These are phyloP conservation scores for Boletus pseudo-olivaceus DNA, from an alignment of 768 basidiomycete species.

Conservation along the genomic window DNA sequence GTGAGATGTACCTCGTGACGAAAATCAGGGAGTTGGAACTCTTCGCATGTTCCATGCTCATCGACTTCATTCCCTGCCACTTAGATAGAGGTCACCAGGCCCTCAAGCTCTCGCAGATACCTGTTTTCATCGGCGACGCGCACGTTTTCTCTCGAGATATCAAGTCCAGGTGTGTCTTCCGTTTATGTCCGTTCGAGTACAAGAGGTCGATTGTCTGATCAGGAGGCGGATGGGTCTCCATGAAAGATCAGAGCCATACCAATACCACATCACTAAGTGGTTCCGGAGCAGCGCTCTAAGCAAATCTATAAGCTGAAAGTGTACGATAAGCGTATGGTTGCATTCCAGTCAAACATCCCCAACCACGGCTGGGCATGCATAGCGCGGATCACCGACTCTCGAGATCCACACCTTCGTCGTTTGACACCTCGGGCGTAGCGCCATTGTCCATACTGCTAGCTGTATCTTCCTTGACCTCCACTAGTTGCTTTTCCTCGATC, in stretches of 20 bases:
- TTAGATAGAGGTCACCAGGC: background rate
- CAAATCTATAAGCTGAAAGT: slow-evolving; percentile 2
- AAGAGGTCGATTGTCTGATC: background rate
- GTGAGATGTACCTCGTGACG: background rate
- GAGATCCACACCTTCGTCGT: background rate
- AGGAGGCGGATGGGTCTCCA: background rate
- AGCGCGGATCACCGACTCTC: slow-evolving; percentile 5
- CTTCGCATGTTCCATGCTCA: too few species aligned
- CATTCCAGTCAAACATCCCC: background rate
- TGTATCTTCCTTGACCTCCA: slow-evolving; percentile 2
- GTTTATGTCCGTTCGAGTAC: too few species aligned
- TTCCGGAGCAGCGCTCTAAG: slow-evolving; percentile 3
- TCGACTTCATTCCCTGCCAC: background rate
- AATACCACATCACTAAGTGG: background rate
- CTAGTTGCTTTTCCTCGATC: background rate
- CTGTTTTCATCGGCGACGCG: background rate
- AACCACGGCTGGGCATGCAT: background rate
- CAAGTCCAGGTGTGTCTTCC: background rate
- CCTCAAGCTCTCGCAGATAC: background rate
- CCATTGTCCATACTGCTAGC: background rate
- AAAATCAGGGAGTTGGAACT: too few species aligned
- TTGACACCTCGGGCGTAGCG: background rate
- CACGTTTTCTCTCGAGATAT: background rate
- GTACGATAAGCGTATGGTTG: slow-evolving; percentile 6
- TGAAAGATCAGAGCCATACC: background rate